Evolutionary conservation across 164 flowering plant species (phyloP), one percentile per base, ranked within the genome.

Genomic region (Paratinospora sagittata): DNA sequence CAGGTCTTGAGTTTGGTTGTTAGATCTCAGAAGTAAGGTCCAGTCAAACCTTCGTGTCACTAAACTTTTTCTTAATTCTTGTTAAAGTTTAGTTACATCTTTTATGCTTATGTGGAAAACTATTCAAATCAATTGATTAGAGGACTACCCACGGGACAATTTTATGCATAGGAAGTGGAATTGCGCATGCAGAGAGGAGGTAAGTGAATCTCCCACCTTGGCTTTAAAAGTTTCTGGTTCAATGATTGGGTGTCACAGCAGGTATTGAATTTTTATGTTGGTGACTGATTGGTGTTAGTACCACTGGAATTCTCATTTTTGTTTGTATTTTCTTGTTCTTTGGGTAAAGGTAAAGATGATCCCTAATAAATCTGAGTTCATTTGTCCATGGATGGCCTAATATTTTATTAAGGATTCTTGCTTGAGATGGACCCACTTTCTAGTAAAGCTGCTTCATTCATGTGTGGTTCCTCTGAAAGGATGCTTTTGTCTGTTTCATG

Each of bases 281-380:
- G 21, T 52, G 58, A 52, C 49, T 43, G 49, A 43, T 43, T 43
- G 58, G n/a, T 52, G 58, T 55, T 55, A n/a, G 61, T 55, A n/a
- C 58, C 1, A 19, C 7, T 52, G 3, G 13, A 52, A n/a, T 14
- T n/a, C 58, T 52, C 23, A 52, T 52, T 52, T 52, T 21, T 55
- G 61, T n/a, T 55, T 55, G 61, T 21, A 8, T 55, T 55, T 55
- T 55, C 9, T 43, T 43, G 61, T 55, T 19, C 61, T 55, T 55
- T 7, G 61, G 26, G 10, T 55, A 17, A 55, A 55, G 26, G 0
- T n/a, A n/a, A 43, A 9, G 8, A 8, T 55, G 24, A 4, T n/a
- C 7, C 61, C 24, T 55, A 19, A n/a, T 3, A 52, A 55, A 55
- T 55, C 24, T n/a, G 61, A 23, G 24, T 55, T 5, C 61, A 19